Conservation (phyloP, 2,329 filamentous ascomycete species). For the Plenodomus tracheiphilus region DNA sequence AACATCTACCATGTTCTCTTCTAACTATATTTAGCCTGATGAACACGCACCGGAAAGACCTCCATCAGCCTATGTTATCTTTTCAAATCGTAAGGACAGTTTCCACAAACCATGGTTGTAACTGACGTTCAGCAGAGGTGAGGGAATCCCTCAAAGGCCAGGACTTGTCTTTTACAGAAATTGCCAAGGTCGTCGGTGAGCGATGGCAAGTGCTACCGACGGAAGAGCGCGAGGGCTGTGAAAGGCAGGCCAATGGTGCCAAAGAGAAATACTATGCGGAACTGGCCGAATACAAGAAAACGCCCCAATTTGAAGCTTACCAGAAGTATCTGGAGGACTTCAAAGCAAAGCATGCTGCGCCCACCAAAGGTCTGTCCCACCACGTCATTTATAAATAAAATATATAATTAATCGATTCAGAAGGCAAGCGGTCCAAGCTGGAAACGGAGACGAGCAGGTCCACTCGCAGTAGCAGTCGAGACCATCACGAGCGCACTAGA, state of each 20-base stretch:
- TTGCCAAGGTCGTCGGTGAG: constrained; percentile 80
- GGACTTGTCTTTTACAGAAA: constrained; percentile 79
- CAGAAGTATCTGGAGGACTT: constrained; percentile 75
- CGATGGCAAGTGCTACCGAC: constrained; percentile 75
- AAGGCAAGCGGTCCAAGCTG: constrained; percentile 50
- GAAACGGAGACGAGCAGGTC: constrained; percentile 44
- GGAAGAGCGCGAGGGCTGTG: constrained; percentile 70
- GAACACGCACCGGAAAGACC: constrained; percentile 79
- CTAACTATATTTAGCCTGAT: constrained; percentile 60
- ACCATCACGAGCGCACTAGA: constrained; percentile 29
- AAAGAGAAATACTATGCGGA: constrained; percentile 79
- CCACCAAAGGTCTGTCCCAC: constrained; percentile 38
- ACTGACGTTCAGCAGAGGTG: constrained; percentile 59
- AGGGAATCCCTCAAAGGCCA: constrained; percentile 76
- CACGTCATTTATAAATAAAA: constrained; percentile 1
- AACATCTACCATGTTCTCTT: background rate
- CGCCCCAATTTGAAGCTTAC: constrained; percentile 68
- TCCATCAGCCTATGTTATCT: constrained; percentile 81
- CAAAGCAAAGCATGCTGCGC: constrained; percentile 66
- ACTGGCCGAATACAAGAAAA: constrained; percentile 77
- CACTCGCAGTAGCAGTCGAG: constrained; percentile 37
- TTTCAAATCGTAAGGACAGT: constrained; percentile 72
- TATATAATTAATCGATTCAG: constrained; percentile 28
- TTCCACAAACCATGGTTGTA: background rate
- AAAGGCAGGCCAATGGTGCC: constrained; percentile 69